A percentile compares a stretch with the other conserved stretches of the same genome.
Conservation (phyloP, 148 eudicot genomes). For the Rhododendron ferrugineum region DNA sequence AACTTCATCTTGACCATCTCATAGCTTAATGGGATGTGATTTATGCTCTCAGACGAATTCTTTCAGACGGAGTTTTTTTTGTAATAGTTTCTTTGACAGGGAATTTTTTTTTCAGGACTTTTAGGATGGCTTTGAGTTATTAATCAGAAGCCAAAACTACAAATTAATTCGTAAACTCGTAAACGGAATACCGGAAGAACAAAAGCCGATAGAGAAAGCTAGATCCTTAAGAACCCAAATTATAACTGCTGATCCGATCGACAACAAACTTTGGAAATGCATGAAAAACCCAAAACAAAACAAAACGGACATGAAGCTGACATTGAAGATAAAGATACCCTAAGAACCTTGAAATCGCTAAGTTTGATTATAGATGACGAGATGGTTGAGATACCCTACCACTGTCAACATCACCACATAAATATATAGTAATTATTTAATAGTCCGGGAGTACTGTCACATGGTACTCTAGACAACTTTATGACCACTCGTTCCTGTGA, state of each 20-base stretch:
- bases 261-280: background rate
- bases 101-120: too few species aligned
- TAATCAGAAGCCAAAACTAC: background rate
- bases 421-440: too few species aligned
- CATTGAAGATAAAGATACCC: background rate
- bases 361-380: background rate
- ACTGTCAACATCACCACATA: too few species aligned
- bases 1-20: background rate
- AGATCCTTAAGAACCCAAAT: background rate
- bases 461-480: background rate
- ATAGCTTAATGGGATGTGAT: background rate
- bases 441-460: too few species aligned
- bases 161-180: background rate
- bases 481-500: background rate
- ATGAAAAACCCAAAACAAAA: background rate
- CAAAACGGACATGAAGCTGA: too few species aligned
- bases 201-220: background rate
- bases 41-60: background rate
- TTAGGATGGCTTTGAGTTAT: background rate
- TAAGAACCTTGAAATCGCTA: background rate
- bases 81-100: background rate
- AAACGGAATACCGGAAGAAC: background rate
- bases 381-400: background rate
- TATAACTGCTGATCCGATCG: background rate
- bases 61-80: too few species aligned